Evolutionary conservation across 2,329 filamentous ascomycete species (phyloP).

Genomic region (Lasiodiplodia sp.): DNA sequence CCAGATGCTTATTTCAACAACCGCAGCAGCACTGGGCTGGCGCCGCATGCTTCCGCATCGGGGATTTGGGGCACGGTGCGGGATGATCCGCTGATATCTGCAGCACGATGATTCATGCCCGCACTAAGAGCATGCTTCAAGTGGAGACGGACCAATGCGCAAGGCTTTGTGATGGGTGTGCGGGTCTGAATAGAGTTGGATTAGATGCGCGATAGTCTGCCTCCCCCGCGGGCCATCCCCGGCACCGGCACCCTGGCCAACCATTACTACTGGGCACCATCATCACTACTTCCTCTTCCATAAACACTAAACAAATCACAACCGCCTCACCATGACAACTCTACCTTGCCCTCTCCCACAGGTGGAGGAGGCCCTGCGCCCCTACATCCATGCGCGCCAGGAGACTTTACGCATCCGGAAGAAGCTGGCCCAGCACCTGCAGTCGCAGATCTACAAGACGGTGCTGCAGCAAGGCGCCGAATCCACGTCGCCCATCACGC

Average conservation of each 20-base stretch:
- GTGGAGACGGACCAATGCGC: background rate
- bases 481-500: constrained; percentile 34
- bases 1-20: constrained; percentile 19
- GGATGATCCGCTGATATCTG: constrained; percentile 10
- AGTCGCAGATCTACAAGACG: constrained; percentile 35
- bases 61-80: background rate
- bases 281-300: background rate
- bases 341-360: constrained; percentile 47
- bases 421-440: constrained; percentile 43
- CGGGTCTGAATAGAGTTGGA: constrained; percentile 13
- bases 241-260: background rate
- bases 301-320: background rate
- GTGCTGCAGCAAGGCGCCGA: constrained; percentile 8
- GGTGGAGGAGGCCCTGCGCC: constrained; percentile 44
- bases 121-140: background rate
- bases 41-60: background rate
- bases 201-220: background rate
- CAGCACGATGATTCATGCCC: background rate
- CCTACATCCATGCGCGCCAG: constrained; percentile 46
- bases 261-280: constrained; percentile 10
- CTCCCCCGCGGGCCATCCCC: background rate
- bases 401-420: constrained; percentile 47
- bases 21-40: background rate
- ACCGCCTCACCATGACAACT: constrained; percentile 11
- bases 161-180: background rate